Base-by-base conservation (phyloP, 495 filamentous ascomycete genomes). In the Penicillium parvum region DNA sequence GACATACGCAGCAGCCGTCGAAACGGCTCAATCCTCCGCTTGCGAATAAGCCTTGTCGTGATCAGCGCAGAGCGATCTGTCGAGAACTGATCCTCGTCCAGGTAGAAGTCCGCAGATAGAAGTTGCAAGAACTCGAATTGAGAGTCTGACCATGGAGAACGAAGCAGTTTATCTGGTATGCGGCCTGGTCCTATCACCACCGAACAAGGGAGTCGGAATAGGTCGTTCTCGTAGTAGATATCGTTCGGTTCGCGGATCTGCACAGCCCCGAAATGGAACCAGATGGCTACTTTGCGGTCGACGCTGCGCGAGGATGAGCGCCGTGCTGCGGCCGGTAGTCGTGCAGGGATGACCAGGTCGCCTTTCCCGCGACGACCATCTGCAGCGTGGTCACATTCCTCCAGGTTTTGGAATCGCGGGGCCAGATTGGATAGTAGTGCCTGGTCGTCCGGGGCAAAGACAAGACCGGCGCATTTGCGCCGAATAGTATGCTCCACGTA, bases 61-160 rank as follows among this genome's bases (percentile, higher is more conserved):
- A 60, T 55, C 5, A 40, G 29, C 4, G 34, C 29, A 0, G 51
- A 55, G 5, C 57, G 39, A 1, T 55, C 45, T 0, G 37, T 27
- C 0, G 15, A 32, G n/a, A 32, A 21, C 11, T 50, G 39, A 25
- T 68, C 57, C 23, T 68, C 61, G 37, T 71, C 68, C 0, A 70
- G 48, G 15, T 63, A 69, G 1, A 68, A 64, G 18, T 60, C 58
- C 7, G 39, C 20, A 5, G 63, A 49, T 0, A 73, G 39, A 1
- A 72, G 22, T 5, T 61, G 44, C 0, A 77, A 57, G 25, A 77
- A 72, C 9, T 67, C 59, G 9, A 71, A 53, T 32, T 74, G 71
- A 4, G 51, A 12, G 2, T 55, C 43, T 1, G 66, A 69, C 71
- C 71, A 77, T 5, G 74, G 74, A 1, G 59, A 39, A 14, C 53